Conservation (phyloP, 2,329 filamentous ascomycete genomes). For the Byssochlamys sp. region DNA sequence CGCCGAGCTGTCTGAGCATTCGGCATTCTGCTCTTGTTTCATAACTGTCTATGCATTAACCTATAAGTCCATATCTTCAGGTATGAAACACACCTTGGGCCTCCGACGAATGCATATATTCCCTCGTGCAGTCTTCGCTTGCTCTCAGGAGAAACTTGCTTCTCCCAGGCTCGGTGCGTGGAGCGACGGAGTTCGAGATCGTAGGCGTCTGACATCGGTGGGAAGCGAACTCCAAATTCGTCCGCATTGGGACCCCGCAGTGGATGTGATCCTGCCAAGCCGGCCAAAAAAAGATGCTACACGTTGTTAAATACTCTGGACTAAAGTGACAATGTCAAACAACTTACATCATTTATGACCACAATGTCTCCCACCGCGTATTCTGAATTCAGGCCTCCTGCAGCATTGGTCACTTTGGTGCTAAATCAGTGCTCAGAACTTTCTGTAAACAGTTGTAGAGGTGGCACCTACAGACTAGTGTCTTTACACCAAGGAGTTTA, state of each 20-base stretch:
- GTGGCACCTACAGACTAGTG: slow-evolving; percentile 43
- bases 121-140: slow-evolving; percentile 52
- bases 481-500: slow-evolving; percentile 52
- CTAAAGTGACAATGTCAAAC: not conserved
- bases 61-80: not conserved
- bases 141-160: slow-evolving; percentile 36
- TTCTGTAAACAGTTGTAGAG: not conserved
- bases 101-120: slow-evolving; percentile 56
- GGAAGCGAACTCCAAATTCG: slow-evolving; percentile 54
- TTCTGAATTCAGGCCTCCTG: slow-evolving; percentile 54
- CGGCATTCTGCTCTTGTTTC: slow-evolving; percentile 58
- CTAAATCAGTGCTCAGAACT: slow-evolving; percentile 4
- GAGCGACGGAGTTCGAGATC: slow-evolving; percentile 51
- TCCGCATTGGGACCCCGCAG: slow-evolving; percentile 54
- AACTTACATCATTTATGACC: slow-evolving; percentile 52
- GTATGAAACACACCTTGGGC: slow-evolving; percentile 45
- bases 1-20: slow-evolving; percentile 51
- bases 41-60: slow-evolving; percentile 35
- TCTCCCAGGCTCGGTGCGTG: slow-evolving; percentile 49
- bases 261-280: slow-evolving; percentile 52
- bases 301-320: slow-evolving; percentile 5
- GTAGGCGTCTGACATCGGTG: slow-evolving; percentile 56
- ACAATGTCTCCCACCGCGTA: slow-evolving; percentile 58
- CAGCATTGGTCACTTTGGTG: slow-evolving; percentile 53
- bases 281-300: slow-evolving; percentile 55